These are phyloP conservation scores for Colletotrichum tanaceti DNA, from an alignment of 2,329 filamentous ascomycete genomes.

Conservation along the genomic window DNA sequence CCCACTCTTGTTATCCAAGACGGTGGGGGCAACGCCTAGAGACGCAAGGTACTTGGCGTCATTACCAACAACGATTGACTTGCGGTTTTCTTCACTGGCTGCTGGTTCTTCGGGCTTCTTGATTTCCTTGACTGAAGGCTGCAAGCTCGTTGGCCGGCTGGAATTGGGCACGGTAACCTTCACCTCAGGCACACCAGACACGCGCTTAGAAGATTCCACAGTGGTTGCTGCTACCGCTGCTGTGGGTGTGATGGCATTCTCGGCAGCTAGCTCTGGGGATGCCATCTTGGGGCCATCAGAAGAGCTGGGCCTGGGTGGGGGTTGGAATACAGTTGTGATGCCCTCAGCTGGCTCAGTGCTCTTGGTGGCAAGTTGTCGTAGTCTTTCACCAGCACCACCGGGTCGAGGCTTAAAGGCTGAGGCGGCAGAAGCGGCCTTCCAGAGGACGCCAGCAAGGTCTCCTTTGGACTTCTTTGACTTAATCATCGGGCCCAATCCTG, in stretches of 20 bases:
- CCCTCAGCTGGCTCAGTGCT: constrained; percentile 65
- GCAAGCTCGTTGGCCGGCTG: constrained; percentile 54
- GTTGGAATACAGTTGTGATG: constrained; percentile 87
- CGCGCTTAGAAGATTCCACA: constrained; percentile 48
- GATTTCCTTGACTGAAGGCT: constrained; percentile 52
- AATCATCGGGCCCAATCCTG: constrained; percentile 90
- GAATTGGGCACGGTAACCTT: constrained; percentile 65
- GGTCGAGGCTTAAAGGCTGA: constrained; percentile 83
- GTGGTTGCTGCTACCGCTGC: constrained; percentile 39
- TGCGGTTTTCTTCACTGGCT: constrained; percentile 63
- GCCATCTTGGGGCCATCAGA: constrained; percentile 51
- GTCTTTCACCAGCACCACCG: constrained; percentile 85
- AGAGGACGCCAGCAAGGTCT: constrained; percentile 81
- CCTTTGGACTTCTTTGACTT: constrained; percentile 78
- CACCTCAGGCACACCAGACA: constrained; percentile 64
- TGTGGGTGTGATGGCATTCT: constrained; percentile 44
- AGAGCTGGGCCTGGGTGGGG: constrained; percentile 67
- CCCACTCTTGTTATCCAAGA: constrained; percentile 80
- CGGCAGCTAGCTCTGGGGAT: constrained; percentile 41
- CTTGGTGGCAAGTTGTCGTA: constrained; percentile 72
- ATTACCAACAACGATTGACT: constrained; percentile 75
- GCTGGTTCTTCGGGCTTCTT: constrained; percentile 44
- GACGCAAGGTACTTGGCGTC: constrained; percentile 82
- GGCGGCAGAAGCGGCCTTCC: constrained; percentile 80
- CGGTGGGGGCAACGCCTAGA: constrained; percentile 79